A percentile compares a stretch with the other conserved stretches of the same genome.
These are phyloP conservation scores for Sclerotinia trifoliorum DNA, from an alignment of 2,329 filamentous ascomycete species.

Conservation along the genomic window DNA sequence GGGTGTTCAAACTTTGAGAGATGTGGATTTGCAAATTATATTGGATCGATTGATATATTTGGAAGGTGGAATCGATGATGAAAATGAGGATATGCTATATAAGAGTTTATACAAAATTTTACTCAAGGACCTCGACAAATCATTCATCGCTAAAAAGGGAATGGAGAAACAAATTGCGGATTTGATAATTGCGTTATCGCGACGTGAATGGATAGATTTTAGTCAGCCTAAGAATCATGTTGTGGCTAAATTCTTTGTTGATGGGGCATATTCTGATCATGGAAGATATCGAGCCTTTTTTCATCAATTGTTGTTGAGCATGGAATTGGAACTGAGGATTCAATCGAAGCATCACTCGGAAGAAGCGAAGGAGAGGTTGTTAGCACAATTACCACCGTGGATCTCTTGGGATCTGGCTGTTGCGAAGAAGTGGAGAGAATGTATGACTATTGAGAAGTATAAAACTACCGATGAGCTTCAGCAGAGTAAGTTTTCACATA, in stretches of 20 bases:
- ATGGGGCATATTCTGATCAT: conserved; percentile 55
- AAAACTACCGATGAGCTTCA: conserved; percentile 51
- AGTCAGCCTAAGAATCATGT: conserved; percentile 69
- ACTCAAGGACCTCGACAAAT: conserved; percentile 64
- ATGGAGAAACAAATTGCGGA: conserved; percentile 72
- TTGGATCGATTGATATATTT: conserved; percentile 59
- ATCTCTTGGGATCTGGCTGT: conserved; percentile 72
- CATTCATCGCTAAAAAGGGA: conserved; percentile 58
- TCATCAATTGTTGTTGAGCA: conserved; percentile 71
- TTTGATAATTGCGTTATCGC: conserved; percentile 65
- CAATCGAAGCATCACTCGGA: conserved; percentile 61
- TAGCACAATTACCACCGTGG: conserved; percentile 64
- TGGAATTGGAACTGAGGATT: conserved; percentile 70
- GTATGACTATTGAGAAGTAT: conserved; percentile 64
- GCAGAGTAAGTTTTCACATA: conserved; percentile 44
- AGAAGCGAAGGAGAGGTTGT: conserved; percentile 62
- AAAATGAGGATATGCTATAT: conserved; percentile 58
- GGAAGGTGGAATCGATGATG: conserved; percentile 55
- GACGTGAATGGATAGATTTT: conserved; percentile 73
- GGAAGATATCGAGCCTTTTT: conserved; percentile 63
- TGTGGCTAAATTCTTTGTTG: conserved; percentile 67
- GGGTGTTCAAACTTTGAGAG: conserved; percentile 54
- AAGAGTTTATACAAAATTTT: conserved; percentile 65
- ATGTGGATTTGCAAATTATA: conserved; percentile 57
- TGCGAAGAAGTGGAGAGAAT: conserved; percentile 70